These are phyloP conservation scores for Trichomonascus vanleenenianus DNA, from an alignment of 805 yeast genomes.

Conservation along the genomic window DNA sequence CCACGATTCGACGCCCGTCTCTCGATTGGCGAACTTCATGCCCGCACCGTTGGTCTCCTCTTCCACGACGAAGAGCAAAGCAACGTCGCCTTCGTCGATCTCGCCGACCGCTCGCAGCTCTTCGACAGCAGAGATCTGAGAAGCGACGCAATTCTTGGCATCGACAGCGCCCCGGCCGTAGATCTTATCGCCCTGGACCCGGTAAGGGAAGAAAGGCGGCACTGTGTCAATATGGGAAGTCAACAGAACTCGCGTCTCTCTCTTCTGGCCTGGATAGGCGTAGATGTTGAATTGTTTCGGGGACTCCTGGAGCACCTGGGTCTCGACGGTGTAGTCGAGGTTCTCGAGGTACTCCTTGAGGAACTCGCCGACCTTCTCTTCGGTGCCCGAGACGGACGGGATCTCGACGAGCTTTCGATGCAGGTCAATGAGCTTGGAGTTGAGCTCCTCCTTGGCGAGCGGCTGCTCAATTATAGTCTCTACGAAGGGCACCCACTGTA, in stretches of 20 bases:
- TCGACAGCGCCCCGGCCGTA: conserved; percentile 64
- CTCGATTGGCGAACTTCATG: conserved; percentile 40
- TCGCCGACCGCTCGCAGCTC: conserved; percentile 36
- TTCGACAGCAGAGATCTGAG: conserved; percentile 50
- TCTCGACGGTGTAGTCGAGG: conserved; percentile 47
- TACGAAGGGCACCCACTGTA: too few species aligned
- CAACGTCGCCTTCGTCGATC: conserved; percentile 50
- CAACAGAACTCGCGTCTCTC: conserved; percentile 42
- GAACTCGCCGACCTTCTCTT: conserved; percentile 32
- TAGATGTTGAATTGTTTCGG: conserved; percentile 42
- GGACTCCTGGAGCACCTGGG: conserved; percentile 28
- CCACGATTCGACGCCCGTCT: conserved; percentile 40
- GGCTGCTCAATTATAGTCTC: background rate
- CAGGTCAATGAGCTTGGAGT: conserved; percentile 2
- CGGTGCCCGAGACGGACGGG: conserved; percentile 32
- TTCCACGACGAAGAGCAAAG: conserved; percentile 57
- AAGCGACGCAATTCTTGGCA: conserved; percentile 64
- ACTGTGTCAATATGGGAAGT: conserved; percentile 69
- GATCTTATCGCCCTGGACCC: conserved; percentile 38
- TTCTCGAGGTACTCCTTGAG: conserved; percentile 33
- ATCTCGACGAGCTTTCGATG: conserved; percentile 17
- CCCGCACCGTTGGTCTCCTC: conserved; percentile 66
- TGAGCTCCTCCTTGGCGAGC: background rate
- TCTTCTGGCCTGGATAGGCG: conserved; percentile 42
- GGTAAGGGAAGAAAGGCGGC: conserved; percentile 55